phyloP scores from a whole-genome alignment of 331 rosid species.

The Saraca asoca region DNA sequence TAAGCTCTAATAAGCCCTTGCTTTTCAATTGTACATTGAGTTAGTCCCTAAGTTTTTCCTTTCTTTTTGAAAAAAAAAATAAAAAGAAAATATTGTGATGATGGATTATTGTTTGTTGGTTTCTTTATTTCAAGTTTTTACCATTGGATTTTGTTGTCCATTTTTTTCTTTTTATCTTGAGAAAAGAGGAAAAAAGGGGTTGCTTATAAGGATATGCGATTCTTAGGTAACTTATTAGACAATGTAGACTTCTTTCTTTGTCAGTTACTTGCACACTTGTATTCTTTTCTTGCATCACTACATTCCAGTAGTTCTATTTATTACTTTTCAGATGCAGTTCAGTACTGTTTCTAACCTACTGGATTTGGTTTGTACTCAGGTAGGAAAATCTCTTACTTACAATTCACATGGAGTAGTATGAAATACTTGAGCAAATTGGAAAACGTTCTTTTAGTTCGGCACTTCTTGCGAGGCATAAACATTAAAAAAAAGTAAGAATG shows the following conservation, averaged over 20 bases:
- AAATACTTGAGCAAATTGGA: slow-evolving; percentile 90
- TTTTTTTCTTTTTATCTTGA: slow-evolving; percentile 16
- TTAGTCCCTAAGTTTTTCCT: neutral
- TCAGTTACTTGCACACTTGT: slow-evolving; percentile 11
- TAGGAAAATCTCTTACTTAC: slow-evolving; percentile 38
- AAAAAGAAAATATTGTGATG: neutral
- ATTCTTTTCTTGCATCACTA: slow-evolving; percentile 22
- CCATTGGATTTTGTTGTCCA: slow-evolving; percentile 20
- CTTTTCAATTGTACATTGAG: slow-evolving; percentile 1
- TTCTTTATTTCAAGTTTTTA: slow-evolving; percentile 14
- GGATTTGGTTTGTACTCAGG: slow-evolving; percentile 39
- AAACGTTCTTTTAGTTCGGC: slow-evolving; percentile 95
- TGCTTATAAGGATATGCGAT: slow-evolving; percentile 12
- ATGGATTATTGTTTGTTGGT: slow-evolving; percentile 25
- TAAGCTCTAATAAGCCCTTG: neutral
- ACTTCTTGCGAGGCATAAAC: slow-evolving; percentile 91
- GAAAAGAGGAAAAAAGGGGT: slow-evolving; percentile 20
- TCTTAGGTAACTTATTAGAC: slow-evolving; percentile 36
- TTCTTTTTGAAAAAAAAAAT: neutral
- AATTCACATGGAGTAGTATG: slow-evolving; percentile 81
- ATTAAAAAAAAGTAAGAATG: slow-evolving; percentile 84
- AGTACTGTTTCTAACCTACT: slow-evolving; percentile 14
- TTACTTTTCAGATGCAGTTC: slow-evolving; percentile 6
- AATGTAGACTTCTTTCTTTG: slow-evolving; percentile 31
- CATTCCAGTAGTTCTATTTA: slow-evolving; percentile 25